Percentiles rank a stretch among this genome's conserved stretches.
These are phyloP conservation scores for Geosmithia flava DNA, from an alignment of 2,329 filamentous ascomycete genomes.

Conservation along the genomic window DNA sequence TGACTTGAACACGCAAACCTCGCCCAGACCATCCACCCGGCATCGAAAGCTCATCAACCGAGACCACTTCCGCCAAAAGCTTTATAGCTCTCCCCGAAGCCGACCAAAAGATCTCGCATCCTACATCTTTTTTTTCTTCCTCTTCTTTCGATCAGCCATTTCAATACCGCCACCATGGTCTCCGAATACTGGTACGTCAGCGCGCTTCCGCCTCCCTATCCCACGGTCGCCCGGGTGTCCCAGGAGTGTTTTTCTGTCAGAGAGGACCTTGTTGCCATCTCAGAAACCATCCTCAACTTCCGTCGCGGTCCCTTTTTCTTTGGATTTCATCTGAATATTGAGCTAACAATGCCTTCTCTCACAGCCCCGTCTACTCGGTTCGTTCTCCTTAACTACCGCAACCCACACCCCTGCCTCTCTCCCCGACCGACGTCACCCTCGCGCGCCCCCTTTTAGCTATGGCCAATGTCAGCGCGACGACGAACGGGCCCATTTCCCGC, in stretches of 20 bases:
- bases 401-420: conserved; percentile 3
- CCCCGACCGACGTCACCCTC: conserved; percentile 17
- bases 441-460: neutral
- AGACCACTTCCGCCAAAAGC: conserved; percentile 10
- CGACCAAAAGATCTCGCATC: conserved; percentile 1
- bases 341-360: conserved; percentile 28
- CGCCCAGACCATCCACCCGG: conserved; percentile 9
- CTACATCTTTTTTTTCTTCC: conserved; percentile 4
- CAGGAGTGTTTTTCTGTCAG: neutral
- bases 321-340: neutral
- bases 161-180: conserved; percentile 49
- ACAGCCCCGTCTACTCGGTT: conserved; percentile 96
- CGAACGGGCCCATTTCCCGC: neutral
- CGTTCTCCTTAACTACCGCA: conserved; percentile 37
- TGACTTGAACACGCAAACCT: conserved; percentile 23
- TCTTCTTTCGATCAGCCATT: conserved; percentile 7
- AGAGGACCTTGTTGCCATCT: conserved; percentile 14
- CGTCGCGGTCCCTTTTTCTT: neutral
- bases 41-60: conserved; percentile 11
- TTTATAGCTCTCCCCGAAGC: conserved; percentile 1
- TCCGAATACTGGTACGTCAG: conserved; percentile 68
- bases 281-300: neutral
- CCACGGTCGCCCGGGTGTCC: conserved; percentile 6
- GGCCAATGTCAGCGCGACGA: neutral
- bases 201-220: conserved; percentile 16